These are phyloP conservation scores for Candida parachauliodes DNA, from an alignment of 805 yeast genomes.

Conservation along the genomic window DNA sequence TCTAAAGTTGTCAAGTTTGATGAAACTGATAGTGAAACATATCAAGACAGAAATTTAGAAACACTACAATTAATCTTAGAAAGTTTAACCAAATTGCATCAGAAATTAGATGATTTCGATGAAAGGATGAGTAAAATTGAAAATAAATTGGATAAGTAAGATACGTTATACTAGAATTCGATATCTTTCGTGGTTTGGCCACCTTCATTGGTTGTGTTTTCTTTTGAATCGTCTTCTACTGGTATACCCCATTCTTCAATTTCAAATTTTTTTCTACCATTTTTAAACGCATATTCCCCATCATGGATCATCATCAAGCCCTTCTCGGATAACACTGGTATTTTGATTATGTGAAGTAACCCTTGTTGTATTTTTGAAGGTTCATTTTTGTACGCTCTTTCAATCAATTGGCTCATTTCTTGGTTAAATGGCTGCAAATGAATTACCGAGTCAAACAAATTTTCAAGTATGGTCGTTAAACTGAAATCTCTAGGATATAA, in stretches of 20 bases:
- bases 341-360: constrained; percentile 65
- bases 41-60: neutral
- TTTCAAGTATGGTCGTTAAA: constrained; percentile 50
- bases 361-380: constrained; percentile 85
- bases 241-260: constrained; percentile 97
- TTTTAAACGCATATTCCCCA: constrained; percentile 69
- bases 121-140: constrained; percentile 3
- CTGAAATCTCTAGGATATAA: constrained; percentile 55
- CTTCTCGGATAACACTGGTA: constrained; percentile 68
- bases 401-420: constrained; percentile 61
- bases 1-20: constrained; percentile 9
- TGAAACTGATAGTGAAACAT: neutral
- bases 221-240: constrained; percentile 71
- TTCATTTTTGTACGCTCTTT: constrained; percentile 64
- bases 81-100: constrained; percentile 3
- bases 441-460: constrained; percentile 61
- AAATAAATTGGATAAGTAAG: neutral
- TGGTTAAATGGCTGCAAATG: constrained; percentile 81
- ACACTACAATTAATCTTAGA: constrained; percentile 3
- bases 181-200: constrained; percentile 31
- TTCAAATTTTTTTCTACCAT: constrained; percentile 78
- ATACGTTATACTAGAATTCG: constrained; percentile 23
- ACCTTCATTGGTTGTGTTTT: constrained; percentile 12
- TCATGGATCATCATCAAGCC: constrained; percentile 76
- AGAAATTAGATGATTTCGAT: constrained; percentile 3